phyloP scores from a whole-genome alignment of 805 yeast genomes.

The Kazachstania africana region DNA sequence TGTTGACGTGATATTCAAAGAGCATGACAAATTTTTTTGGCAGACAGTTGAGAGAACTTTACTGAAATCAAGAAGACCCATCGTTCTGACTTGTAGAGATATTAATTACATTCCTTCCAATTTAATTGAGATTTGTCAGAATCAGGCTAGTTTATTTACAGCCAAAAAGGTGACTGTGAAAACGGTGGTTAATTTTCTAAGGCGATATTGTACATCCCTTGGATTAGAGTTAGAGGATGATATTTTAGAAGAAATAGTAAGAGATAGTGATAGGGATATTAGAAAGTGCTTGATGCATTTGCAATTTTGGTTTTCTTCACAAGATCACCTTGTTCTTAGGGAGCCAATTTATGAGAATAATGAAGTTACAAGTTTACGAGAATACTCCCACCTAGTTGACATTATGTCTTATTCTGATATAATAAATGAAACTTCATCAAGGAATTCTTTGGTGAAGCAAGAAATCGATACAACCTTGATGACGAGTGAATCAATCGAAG shows the following conservation, averaged over 20 bases:
- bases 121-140: constrained; percentile 34
- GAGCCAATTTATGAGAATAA: too few species aligned
- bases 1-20: constrained; percentile 67
- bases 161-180: constrained; percentile 15
- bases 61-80: constrained; percentile 52
- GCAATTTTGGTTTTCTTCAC: constrained; percentile 25
- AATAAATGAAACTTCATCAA: constrained; percentile 4
- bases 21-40: constrained; percentile 77
- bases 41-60: constrained; percentile 49
- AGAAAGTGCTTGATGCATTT: constrained; percentile 35
- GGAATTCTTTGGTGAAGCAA: constrained; percentile 13
- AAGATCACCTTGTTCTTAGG: not conserved
- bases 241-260: constrained; percentile 23
- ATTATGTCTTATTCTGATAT: too few species aligned
- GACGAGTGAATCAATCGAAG: constrained; percentile 6
- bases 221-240: constrained; percentile 26
- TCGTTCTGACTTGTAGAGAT: constrained; percentile 54
- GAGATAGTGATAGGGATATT: constrained; percentile 29
- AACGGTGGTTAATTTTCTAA: constrained; percentile 28
- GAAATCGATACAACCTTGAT: constrained; percentile 15
- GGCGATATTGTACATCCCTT: constrained; percentile 12
- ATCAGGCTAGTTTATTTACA: constrained; percentile 30
- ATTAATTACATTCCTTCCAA: constrained; percentile 35
- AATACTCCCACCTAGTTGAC: too few species aligned
- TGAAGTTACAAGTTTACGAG: too few species aligned